These are phyloP conservation scores for Mrakia blollopis DNA, from an alignment of 768 basidiomycete species.

Conservation along the genomic window DNA sequence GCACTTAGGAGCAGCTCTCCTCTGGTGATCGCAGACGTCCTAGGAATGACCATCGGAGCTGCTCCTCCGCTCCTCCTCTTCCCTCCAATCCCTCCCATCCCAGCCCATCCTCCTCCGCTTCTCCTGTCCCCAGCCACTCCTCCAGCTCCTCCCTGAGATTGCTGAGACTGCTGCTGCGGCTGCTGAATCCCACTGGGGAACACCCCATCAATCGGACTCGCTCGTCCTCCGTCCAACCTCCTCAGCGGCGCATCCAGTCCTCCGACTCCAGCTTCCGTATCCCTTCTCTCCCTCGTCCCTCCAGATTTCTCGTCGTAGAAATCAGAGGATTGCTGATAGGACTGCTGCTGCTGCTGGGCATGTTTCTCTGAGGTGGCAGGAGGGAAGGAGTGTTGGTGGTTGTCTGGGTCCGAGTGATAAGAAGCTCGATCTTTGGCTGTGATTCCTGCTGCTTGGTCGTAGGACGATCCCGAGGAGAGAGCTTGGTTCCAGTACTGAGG, in stretches of 20 bases:
- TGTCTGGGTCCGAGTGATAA: slow-evolving; percentile 15
- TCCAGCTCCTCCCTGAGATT: neutral
- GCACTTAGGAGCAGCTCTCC: slow-evolving; percentile 85
- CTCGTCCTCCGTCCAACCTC: slow-evolving; percentile 11
- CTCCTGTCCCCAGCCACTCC: neutral
- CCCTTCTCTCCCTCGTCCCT: neutral
- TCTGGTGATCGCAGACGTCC: slow-evolving; percentile 83
- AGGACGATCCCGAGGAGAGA: slow-evolving; percentile 82
- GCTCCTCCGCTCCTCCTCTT: slow-evolving; percentile 9
- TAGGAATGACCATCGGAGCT: slow-evolving; percentile 85
- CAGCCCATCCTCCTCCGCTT: neutral
- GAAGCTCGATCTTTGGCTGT: slow-evolving; percentile 35
- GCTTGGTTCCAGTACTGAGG: slow-evolving; percentile 97
- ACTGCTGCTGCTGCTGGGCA: neutral
- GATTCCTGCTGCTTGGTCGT: slow-evolving; percentile 79
- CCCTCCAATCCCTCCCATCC: neutral
- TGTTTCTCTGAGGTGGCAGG: neutral
- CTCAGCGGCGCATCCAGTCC: slow-evolving; percentile 19
- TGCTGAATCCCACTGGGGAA: slow-evolving; percentile 19
- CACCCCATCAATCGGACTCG: slow-evolving; percentile 12
- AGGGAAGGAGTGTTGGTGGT: neutral
- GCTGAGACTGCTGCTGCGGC: slow-evolving; percentile 16
- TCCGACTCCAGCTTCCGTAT: slow-evolving; percentile 19
- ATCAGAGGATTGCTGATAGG: neutral
- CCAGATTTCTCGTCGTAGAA: slow-evolving; percentile 9